Conservation (phyloP, 1,139 yeast species). For the Kazachstania sp. region DNA sequence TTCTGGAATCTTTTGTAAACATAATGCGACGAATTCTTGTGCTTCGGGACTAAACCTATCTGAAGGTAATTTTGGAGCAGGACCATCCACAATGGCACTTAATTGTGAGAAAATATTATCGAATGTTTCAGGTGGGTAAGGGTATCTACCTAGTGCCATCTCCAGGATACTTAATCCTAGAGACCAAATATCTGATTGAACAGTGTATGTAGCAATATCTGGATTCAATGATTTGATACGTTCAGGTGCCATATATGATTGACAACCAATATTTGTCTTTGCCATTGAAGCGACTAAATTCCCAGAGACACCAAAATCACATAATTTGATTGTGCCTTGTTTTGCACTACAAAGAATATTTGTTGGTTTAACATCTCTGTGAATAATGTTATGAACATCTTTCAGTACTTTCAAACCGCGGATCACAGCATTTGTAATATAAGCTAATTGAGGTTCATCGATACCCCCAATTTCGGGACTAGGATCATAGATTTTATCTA, state of each 20-base stretch:
- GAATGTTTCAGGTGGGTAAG: constrained; percentile 91
- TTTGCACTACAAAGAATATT: constrained; percentile 73
- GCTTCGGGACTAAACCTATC: constrained; percentile 64
- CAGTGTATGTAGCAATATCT: constrained; percentile 77
- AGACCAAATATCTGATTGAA: constrained; percentile 95
- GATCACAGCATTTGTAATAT: constrained; percentile 72
- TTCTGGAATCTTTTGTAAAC: constrained; percentile 75
- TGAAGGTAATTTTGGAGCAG: constrained; percentile 68
- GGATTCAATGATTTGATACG: constrained; percentile 61
- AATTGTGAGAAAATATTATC: constrained; percentile 85
- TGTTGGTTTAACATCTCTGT: constrained; percentile 96
- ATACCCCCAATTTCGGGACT: constrained; percentile 49
- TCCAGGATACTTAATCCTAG: constrained; percentile 83
- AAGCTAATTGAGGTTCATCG: constrained; percentile 72
- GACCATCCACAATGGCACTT: constrained; percentile 94
- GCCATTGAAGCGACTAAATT: constrained; percentile 93
- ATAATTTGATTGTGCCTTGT: constrained; percentile 76
- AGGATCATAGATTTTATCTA: constrained; percentile 71
- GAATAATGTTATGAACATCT: constrained; percentile 85
- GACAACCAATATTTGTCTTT: constrained; percentile 94
- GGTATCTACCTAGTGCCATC: constrained; percentile 84
- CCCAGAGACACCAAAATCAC: constrained; percentile 97
- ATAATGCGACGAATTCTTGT: constrained; percentile 65
- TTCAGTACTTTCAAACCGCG: constrained; percentile 77
- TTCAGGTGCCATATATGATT: constrained; percentile 98